phyloP scores from a whole-genome alignment of 495 filamentous ascomycete genomes.

The Neurospora sp. region DNA sequence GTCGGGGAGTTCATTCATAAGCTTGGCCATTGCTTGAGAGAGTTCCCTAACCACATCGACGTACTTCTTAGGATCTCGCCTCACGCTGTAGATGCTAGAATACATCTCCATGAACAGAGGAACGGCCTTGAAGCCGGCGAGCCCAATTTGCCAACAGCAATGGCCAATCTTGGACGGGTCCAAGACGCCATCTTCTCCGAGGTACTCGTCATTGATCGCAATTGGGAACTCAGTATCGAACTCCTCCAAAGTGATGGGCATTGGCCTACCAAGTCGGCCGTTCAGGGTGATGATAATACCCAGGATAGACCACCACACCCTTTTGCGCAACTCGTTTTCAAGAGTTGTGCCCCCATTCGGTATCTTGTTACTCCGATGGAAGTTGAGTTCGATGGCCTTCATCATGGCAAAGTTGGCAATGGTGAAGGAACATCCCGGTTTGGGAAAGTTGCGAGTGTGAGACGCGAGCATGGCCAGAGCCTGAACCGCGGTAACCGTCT shows the following conservation, averaged over 20 bases:
- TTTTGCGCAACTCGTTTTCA: conserved; percentile 65
- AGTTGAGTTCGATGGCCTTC: conserved; percentile 58
- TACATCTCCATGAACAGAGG: conserved; percentile 61
- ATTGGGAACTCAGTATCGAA: conserved; percentile 68
- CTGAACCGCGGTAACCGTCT: conserved; percentile 55
- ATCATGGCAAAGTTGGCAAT: conserved; percentile 49
- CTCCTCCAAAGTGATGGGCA: conserved; percentile 59
- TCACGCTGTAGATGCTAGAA: conserved; percentile 57
- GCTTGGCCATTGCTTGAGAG: conserved; percentile 37
- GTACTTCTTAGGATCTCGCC: conserved; percentile 48
- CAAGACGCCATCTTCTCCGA: conserved; percentile 42
- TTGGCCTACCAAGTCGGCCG: conserved; percentile 65
- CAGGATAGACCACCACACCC: conserved; percentile 63
- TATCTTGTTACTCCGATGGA: conserved; percentile 59
- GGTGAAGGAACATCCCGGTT: conserved; percentile 61
- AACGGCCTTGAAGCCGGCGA: conserved; percentile 49
- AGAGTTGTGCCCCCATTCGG: conserved; percentile 43
- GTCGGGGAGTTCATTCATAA: conserved; percentile 47
- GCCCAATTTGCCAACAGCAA: conserved; percentile 55
- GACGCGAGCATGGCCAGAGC: conserved; percentile 57
- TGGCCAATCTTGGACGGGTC: conserved; percentile 38
- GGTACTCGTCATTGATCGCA: conserved; percentile 54
- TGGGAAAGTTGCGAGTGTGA: conserved; percentile 67
- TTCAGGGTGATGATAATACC: conserved; percentile 53
- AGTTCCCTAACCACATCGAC: conserved; percentile 18